Evolutionary conservation across 2,329 filamentous ascomycete species (phyloP), one percentile per base, ranked within the genome.

Genomic region (Phoma sp.): DNA sequence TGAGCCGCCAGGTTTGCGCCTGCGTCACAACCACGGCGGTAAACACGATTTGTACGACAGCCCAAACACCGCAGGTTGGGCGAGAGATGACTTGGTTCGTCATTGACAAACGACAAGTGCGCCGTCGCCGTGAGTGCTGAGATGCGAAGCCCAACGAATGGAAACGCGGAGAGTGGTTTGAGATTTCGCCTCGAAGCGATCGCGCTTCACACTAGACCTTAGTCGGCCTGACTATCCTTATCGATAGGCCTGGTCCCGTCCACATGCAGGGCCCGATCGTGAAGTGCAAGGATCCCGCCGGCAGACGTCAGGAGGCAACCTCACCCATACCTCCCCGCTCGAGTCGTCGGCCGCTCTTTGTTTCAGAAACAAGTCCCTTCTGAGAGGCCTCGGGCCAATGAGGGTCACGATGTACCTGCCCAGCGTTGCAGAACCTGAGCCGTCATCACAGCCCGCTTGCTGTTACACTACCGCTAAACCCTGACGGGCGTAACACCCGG

Each of bases 281-380:
- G 21, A 42, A 18, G 45, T 17, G 38, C 49, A 57, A 43, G 45
- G 45, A 53, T 52, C 36, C 21, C 36, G 33, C 51, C 43, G 36
- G 51, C 47, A 57, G 43, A 53, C 62, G 62, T 59, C 62, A 67
- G 59, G 53, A 52, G 56, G 46, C 45, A 47, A 49, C 53, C 30
- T 56, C 53, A 56, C 61, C 57, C 57, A 60, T 59, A 42, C 50
- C 49, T 47, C 47, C 51, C 56, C 36, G 39, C 52, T 57, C 53
- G 53, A 60, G 56, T 50, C 54, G 53, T 51, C 32, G 38, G 61
- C 60, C 59, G 49, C 60, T 60, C 56, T 56, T 57, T 58, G 68
- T 71, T 72, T 72, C 68, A 70, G 33, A 65, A 66, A 71, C 69
- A 66, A 61, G 57, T 54, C 53, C 52, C 56, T 60, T 49, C 50